phyloP scores from a whole-genome alignment of 2,329 filamentous ascomycete species.

The Monosporascus sp. region DNA sequence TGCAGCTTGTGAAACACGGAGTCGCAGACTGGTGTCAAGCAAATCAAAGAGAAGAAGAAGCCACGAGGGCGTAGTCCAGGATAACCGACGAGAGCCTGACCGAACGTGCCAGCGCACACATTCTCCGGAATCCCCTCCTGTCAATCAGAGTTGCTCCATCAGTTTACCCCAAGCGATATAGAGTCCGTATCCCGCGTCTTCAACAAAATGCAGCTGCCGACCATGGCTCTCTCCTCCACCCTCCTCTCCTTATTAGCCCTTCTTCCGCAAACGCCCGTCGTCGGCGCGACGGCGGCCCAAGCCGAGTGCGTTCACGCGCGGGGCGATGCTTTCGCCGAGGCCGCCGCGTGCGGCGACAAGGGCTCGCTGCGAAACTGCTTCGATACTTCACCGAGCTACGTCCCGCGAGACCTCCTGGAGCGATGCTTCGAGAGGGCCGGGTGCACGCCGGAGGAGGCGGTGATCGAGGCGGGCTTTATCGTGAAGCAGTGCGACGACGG shows the following conservation, averaged over 20 bases:
- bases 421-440: conserved; percentile 30
- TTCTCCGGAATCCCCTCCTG: too few species aligned
- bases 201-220: conserved; percentile 10
- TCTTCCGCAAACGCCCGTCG: conserved; percentile 24
- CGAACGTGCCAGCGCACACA: too few species aligned
- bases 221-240: conserved; percentile 14
- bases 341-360: conserved; percentile 38
- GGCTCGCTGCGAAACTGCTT: conserved; percentile 39
- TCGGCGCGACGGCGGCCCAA: conserved; percentile 16
- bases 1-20: too few species aligned
- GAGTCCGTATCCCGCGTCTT: neutral
- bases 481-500: conserved; percentile 25
- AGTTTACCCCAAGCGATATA: too few species aligned
- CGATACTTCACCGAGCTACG: conserved; percentile 21
- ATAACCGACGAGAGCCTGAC: too few species aligned
- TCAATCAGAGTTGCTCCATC: too few species aligned
- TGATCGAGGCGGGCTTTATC: conserved; percentile 28
- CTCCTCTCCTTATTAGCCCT: conserved; percentile 29
- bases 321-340: conserved; percentile 32
- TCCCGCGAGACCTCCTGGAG: conserved; percentile 30
- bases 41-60: too few species aligned
- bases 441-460: conserved; percentile 30
- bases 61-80: too few species aligned
- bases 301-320: conserved; percentile 35
- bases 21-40: too few species aligned